phyloP scores from a whole-genome alignment of 441 rosid species.

The Flueggea neowawraea region DNA sequence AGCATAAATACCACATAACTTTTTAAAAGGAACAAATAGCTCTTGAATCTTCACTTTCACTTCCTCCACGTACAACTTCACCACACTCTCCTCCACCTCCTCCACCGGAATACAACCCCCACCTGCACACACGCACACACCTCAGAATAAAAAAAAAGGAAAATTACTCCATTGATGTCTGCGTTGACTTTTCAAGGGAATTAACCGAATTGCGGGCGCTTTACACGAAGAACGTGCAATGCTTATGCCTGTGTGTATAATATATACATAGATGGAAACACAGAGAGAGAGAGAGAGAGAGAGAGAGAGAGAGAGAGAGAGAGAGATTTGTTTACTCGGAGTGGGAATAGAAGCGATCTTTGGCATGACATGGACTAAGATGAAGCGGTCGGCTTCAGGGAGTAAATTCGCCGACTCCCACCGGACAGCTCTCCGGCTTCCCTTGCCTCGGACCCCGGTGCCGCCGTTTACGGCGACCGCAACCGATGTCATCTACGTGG shows the following conservation, averaged over 20 bases:
- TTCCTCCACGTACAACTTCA: slow-evolving; percentile 63
- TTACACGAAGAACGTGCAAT: background rate
- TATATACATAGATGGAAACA: background rate
- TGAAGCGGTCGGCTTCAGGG: slow-evolving; percentile 45
- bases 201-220: background rate
- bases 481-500: slow-evolving; percentile 29
- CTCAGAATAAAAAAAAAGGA: background rate
- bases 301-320: background rate
- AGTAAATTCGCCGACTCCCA: slow-evolving; percentile 70
- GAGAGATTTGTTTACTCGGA: slow-evolving; percentile 45
- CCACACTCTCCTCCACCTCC: slow-evolving; percentile 66
- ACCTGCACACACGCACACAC: slow-evolving; percentile 19
- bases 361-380: slow-evolving; percentile 73
- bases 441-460: slow-evolving; percentile 46
- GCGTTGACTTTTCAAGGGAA: background rate
- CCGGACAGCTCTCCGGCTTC: slow-evolving; percentile 77
- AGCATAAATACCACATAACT: slow-evolving; percentile 34
- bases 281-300: background rate
- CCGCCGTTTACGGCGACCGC: slow-evolving; percentile 66
- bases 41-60: slow-evolving; percentile 41
- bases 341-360: slow-evolving; percentile 61
- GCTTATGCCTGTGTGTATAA: too few species aligned
- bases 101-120: slow-evolving; percentile 56
- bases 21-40: slow-evolving; percentile 53
- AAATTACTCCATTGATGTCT: background rate